A percentile compares a stretch with the other conserved stretches of the same genome.
These are phyloP conservation scores for Actinomucor elegans DNA, from an alignment of 371 early-diverging fungal genomes.

Conservation along the genomic window DNA sequence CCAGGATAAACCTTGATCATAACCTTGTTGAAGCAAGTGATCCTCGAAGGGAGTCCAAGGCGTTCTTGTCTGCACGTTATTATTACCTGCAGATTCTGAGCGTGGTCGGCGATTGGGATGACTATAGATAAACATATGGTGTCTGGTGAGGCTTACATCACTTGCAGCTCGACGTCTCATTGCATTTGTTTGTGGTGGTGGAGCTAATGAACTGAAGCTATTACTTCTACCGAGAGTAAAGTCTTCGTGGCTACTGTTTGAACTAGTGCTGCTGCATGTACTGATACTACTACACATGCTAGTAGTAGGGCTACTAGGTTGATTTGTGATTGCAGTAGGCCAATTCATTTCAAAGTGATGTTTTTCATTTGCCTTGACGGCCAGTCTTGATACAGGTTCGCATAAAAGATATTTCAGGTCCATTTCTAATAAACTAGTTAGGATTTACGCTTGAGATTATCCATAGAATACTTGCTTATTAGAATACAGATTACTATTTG, in stretches of 20 bases:
- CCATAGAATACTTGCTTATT: too few relatives aligned
- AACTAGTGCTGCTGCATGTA: conserved; percentile 20
- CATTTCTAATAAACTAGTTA: conserved; percentile 2
- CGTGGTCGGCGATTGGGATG: conserved; percentile 20
- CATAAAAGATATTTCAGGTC: conserved; percentile 29
- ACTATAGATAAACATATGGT: conserved; percentile 28
- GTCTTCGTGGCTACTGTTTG: conserved; percentile 2
- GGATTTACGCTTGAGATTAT: too few relatives aligned
- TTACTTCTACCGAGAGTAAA: conserved; percentile 1
- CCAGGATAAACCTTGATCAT: conserved; percentile 49
- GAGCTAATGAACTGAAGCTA: conserved; percentile 1
- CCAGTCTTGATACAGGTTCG: conserved; percentile 21
- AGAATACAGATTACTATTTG: too few relatives aligned
- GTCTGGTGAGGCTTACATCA: conserved; percentile 19
- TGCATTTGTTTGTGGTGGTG: not conserved
- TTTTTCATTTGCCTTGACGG: conserved; percentile 13
- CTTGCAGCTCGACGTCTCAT: conserved; percentile 19
- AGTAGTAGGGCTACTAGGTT: conserved; percentile 19
- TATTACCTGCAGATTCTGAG: conserved; percentile 22
- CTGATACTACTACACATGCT: conserved; percentile 26
- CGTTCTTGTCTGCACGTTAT: conserved; percentile 42
- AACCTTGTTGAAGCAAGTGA: conserved; percentile 46
- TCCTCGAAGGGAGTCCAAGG: conserved; percentile 53
- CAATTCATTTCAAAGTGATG: conserved; percentile 10
- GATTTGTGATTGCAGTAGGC: conserved; percentile 6